Base-by-base conservation (phyloP, 805 yeast genomes). In the Candida saitoana region DNA sequence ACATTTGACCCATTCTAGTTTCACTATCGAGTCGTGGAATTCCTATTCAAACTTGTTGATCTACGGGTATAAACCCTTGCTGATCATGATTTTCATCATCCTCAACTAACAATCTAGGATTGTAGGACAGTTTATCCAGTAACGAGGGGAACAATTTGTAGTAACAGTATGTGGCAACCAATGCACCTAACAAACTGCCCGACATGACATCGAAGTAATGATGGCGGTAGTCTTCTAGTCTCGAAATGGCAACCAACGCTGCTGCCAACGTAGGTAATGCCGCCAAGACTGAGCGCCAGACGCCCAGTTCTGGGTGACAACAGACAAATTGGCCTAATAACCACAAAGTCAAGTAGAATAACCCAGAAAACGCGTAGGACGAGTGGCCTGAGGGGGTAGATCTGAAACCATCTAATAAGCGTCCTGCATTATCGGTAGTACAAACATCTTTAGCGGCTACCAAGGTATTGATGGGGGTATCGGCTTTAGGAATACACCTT, bases 191-290 rank as follows among this genome's bases (percentile, higher is more conserved):
- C 1, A 69, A 14, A 20, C 84, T 69, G 3, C 99, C 99, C 12
- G 83, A 55, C 1, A 84, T 51, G 1, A 93, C 84, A 61, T 91
- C 99, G 14, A 86, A 69, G 56, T 87, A 88, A 63, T 91, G 98
- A 57, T 91, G 99, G 59, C 97, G 75, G 63, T 90, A 90, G 63
- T 91, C 99, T 54, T 85, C 84, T 1, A 96, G 87, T 53, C 99
- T 76, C 31, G 93, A 80, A 35, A 87, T 62, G 0, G 97, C 98
- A 50, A 91, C 81, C 48, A 82, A 71, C 1, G 76, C 55, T 0
- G 98, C 96, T 5, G 84, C 73, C 4, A 87, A 51, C 1, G 75
- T 55, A 2, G 93, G 93, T n/a, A 73, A 42, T 7, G 65, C 55
- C 1, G 80, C 65, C 2, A 82, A 55, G 2, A 76, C 48, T 35